Percentiles rank a stretch among this genome's conserved stretches.
phyloP scores from a whole-genome alignment of 2,329 filamentous ascomycete genomes.

The Annulohypoxylon truncatum region DNA sequence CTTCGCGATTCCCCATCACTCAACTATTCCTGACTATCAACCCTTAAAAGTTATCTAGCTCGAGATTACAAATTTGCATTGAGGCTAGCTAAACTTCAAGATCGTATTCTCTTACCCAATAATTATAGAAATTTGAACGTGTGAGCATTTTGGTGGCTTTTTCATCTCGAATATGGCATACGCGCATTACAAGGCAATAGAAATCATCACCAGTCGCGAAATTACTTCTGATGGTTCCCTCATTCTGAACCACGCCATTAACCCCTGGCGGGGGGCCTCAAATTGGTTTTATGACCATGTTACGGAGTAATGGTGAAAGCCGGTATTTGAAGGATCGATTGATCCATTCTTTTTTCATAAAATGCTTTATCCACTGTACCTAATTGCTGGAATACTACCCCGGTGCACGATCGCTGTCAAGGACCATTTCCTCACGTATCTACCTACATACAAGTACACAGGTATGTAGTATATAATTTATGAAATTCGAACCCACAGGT shows the following conservation, averaged over 20 bases:
- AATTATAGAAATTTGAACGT: too few species aligned
- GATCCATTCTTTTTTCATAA: conserved; percentile 25
- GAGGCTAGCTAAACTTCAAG: not conserved
- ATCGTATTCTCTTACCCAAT: too few species aligned
- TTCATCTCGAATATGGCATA: not conserved
- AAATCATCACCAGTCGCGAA: conserved; percentile 19
- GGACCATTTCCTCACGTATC: not conserved
- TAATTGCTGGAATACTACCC: too few species aligned
- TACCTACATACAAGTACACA: not conserved
- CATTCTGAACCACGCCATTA: conserved; percentile 36
- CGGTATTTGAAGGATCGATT: conserved; percentile 29
- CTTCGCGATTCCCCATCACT: not conserved
- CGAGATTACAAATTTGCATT: not conserved
- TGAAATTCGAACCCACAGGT: too few species aligned
- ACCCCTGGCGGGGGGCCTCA: conserved; percentile 25
- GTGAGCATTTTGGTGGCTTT: not conserved
- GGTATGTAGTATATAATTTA: too few species aligned
- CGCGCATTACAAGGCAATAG: conserved; percentile 22
- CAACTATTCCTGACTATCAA: not conserved
- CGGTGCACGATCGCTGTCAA: not conserved
- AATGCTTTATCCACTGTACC: conserved; percentile 19
- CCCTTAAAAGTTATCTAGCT: not conserved
- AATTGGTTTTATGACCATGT: conserved; percentile 30
- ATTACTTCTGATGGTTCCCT: conserved; percentile 23
- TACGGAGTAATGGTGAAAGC: conserved; percentile 17